Base-by-base conservation (phyloP, 139 green algal species). In the Coelastrella sp. region DNA sequence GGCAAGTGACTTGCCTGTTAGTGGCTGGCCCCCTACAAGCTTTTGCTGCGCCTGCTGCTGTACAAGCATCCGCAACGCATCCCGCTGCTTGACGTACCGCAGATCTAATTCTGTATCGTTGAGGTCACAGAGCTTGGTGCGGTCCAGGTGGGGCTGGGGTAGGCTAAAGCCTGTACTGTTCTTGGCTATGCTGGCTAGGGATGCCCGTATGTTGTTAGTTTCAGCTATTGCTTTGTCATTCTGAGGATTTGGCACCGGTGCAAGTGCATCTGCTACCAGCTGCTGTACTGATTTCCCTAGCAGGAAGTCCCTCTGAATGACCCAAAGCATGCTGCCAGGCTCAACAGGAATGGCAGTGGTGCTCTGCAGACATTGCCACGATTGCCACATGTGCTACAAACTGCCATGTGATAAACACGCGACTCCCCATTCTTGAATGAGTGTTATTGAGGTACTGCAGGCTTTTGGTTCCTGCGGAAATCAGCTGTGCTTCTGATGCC, bases 261-360 rank as follows among this genome's bases (percentile, higher is more conserved):
- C 61, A 35, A 99, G 92, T 90, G 97, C 94, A 78, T 96, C 79
- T 25, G 75, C 35, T 20, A 90, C 87, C 15, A 90, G 78, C 87
- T 90, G 76, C 83, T 95, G 82, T 68, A 97, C 95, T 0, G 92
- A 94, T 79, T 95, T 95, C 35, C 97, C 97, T 83, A 96, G 92
- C 89, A 99, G 91, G 85, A 99, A 99, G 92, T 99, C 97, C 0
- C 97, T 89, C 94, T 99, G 97, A 25, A 99, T 99, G 57, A 99
- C 92, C 97, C 97, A 99, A 73, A 99, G 89, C 95, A 99, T 98
- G 79, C 91, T 91, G 35, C 93, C 95, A 4, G 97, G 96, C 75
- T 95, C 90, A 20, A 96, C 90, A 12, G 90, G 56, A 0, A 90
- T 58, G n/a, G 61, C 74, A 22, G 7, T n/a, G 4, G 17, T n/a